phyloP scores from a whole-genome alignment of 2,329 filamentous ascomycete genomes.

The Microsporum canis region DNA sequence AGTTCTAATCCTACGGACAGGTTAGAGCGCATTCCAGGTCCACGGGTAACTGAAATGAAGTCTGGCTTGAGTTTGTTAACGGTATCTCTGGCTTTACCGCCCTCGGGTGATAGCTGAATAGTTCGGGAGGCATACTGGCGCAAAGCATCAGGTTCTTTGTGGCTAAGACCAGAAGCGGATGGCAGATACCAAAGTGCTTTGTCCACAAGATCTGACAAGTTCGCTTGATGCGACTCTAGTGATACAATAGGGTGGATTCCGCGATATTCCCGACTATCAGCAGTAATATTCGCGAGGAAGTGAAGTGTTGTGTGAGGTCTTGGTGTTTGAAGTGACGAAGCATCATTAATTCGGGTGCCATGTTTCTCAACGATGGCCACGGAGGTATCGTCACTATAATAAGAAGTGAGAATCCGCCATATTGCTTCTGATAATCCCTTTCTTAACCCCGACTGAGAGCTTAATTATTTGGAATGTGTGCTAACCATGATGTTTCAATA shows the following conservation, averaged over 20 bases:
- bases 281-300: constrained; percentile 72
- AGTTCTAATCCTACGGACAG: constrained; percentile 67
- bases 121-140: not conserved
- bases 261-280: constrained; percentile 60
- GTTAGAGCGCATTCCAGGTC: constrained; percentile 76
- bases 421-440: not conserved
- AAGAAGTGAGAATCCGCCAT: not conserved
- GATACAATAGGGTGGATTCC: constrained; percentile 74
- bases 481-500: constrained; percentile 60
- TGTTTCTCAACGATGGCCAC: constrained; percentile 64
- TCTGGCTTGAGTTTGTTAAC: constrained; percentile 49
- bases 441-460: not conserved
- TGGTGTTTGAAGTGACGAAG: not conserved
- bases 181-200: constrained; percentile 51
- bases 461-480: not conserved
- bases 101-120: not conserved
- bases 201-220: constrained; percentile 56
- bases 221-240: constrained; percentile 61
- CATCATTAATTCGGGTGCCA: not conserved
- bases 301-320: constrained; percentile 45
- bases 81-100: not conserved
- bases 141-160: not conserved
- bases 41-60: constrained; percentile 79
- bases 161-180: not conserved
- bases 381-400: constrained; percentile 72